Conservation (phyloP, 257 asterid species). For the Solanum peruvianum region DNA sequence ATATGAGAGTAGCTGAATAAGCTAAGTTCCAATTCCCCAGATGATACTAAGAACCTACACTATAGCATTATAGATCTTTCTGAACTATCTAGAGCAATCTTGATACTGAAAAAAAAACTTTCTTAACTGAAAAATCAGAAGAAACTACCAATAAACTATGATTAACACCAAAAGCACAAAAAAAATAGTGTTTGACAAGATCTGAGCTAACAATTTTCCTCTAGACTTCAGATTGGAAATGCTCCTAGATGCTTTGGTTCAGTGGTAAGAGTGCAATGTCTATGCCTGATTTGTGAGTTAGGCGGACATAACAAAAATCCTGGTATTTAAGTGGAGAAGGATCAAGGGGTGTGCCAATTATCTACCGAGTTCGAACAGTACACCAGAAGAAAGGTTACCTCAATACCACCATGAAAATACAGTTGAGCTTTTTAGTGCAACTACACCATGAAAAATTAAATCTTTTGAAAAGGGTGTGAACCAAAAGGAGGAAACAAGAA, state of each 20-base stretch:
- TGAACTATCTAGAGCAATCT: not conserved
- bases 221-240: not conserved
- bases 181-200: not conserved
- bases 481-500: not conserved
- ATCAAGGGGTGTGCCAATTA: not conserved
- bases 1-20: not conserved
- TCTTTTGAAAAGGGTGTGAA: conserved; percentile 8
- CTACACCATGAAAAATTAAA: not conserved
- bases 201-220: not conserved
- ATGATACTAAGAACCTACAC: not conserved
- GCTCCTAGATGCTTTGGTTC: not conserved
- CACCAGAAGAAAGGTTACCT: not conserved
- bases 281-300: not conserved
- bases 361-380: not conserved
- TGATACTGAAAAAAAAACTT: not conserved
- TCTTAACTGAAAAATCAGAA: not conserved
- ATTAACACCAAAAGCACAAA: not conserved
- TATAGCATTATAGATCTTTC: not conserved
- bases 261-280: not conserved
- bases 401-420: conserved; percentile 13
- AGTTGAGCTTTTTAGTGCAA: conserved; percentile 5
- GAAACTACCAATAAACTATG: not conserved
- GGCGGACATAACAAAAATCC: not conserved
- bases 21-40: not conserved
- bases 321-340: not conserved